These are phyloP conservation scores for Penicillium verhagenii DNA, from an alignment of 495 filamentous ascomycete species.

Conservation along the genomic window DNA sequence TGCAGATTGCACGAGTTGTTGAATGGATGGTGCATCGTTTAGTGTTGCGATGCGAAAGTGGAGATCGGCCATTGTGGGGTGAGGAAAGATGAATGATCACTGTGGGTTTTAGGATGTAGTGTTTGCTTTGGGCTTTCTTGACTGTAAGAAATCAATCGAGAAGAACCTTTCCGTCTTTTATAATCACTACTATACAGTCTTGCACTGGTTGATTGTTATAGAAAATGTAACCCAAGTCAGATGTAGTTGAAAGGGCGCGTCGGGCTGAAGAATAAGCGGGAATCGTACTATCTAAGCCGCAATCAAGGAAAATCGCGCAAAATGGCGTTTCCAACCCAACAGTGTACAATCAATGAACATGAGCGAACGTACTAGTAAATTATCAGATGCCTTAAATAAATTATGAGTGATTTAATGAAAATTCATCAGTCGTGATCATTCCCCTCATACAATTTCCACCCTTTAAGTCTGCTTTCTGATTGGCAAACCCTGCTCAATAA, in stretches of 20 bases:
- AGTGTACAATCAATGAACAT: background rate
- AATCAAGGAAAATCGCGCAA: background rate
- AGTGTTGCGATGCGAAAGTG: constrained; percentile 30
- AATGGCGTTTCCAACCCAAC: background rate
- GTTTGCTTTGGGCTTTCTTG: background rate
- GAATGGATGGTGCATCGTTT: constrained; percentile 27
- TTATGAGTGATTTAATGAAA: no score
- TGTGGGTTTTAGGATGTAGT: background rate
- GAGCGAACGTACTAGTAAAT: no score
- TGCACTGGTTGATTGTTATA: no score
- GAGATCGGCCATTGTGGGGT: constrained; percentile 12
- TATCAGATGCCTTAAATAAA: no score
- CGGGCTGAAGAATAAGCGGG: background rate
- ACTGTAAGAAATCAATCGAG: no score
- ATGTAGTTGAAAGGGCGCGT: background rate
- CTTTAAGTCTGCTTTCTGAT: no score
- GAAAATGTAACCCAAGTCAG: background rate
- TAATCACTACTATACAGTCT: background rate
- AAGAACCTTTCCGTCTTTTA: no score
- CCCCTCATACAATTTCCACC: no score
- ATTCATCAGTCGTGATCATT: no score
- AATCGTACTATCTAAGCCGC: background rate
- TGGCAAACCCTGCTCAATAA: no score
- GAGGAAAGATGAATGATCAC: background rate
- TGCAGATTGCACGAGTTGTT: constrained; percentile 37